These are phyloP conservation scores for Arthroderma uncinatum DNA, from an alignment of 2,329 filamentous ascomycete species.

Conservation along the genomic window DNA sequence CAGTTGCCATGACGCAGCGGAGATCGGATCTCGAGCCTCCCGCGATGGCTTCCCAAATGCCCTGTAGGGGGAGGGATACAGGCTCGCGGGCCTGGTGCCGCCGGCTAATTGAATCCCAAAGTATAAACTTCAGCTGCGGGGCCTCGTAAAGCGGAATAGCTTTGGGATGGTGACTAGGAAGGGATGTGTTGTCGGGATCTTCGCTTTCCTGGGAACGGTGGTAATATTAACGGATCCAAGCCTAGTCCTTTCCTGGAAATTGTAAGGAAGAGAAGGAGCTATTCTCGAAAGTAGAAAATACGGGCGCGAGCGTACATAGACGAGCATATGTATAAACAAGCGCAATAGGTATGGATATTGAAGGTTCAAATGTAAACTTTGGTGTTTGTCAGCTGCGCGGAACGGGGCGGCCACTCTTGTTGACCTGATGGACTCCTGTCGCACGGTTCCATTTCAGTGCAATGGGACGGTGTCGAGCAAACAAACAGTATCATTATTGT, in stretches of 20 bases:
- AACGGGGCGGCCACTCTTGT: not conserved
- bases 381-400: not conserved
- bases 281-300: not conserved
- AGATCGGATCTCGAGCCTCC: not conserved
- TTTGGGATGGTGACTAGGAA: not conserved
- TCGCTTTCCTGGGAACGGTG: not conserved
- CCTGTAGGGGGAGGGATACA: too few species aligned
- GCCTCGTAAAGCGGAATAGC: not conserved
- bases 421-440: not conserved
- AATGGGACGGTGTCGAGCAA: not conserved
- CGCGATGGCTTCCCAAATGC: not conserved
- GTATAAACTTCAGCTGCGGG: constrained; percentile 1
- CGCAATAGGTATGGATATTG: not conserved
- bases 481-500: not conserved
- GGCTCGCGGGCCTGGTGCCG: not conserved
- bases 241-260: not conserved
- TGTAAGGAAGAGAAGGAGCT: not conserved
- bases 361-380: not conserved
- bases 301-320: not conserved
- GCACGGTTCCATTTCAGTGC: not conserved
- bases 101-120: not conserved
- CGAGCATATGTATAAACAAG: not conserved
- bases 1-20: not conserved
- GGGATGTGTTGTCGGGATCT: not conserved
- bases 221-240: not conserved